Evolutionary conservation across 2,329 filamentous ascomycete genomes (phyloP).

Genomic region (Didymella pinodella): DNA sequence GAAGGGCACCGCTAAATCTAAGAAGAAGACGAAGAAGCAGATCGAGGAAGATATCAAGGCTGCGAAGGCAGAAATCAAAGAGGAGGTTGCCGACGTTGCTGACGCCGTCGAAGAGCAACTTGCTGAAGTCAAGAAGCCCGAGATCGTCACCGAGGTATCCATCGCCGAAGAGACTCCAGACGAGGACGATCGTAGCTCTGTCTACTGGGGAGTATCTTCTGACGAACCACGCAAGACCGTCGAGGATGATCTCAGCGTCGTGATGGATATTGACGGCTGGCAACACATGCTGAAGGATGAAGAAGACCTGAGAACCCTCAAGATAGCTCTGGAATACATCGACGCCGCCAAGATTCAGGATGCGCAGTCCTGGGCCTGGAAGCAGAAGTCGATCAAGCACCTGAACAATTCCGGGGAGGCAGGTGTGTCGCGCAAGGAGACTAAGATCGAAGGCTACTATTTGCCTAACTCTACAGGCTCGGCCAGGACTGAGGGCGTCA

Average conservation of each 20-base stretch:
- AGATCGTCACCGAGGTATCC: slow-evolving; percentile 37
- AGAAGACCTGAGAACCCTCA: slow-evolving; percentile 68
- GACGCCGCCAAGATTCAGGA: slow-evolving; percentile 62
- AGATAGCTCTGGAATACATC: slow-evolving; percentile 59
- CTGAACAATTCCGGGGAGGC: slow-evolving; percentile 67
- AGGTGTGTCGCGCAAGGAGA: slow-evolving; percentile 62
- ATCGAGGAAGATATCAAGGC: slow-evolving; percentile 63
- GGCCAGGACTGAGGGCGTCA: slow-evolving; percentile 89
- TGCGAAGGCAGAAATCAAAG: slow-evolving; percentile 50
- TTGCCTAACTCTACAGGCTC: slow-evolving; percentile 85
- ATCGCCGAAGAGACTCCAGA: slow-evolving; percentile 42
- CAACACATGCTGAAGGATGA: slow-evolving; percentile 73
- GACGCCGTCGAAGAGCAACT: slow-evolving; percentile 45
- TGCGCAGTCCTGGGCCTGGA: slow-evolving; percentile 71
- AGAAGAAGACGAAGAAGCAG: slow-evolving; percentile 83
- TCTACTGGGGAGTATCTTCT: slow-evolving; percentile 68
- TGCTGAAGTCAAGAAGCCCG: slow-evolving; percentile 37
- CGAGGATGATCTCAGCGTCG: slow-evolving; percentile 68
- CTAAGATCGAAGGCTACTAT: slow-evolving; percentile 73
- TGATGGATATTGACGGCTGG: slow-evolving; percentile 76
- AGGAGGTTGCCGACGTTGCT: slow-evolving; percentile 59
- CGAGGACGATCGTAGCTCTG: slow-evolving; percentile 56
- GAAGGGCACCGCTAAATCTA: slow-evolving; percentile 62
- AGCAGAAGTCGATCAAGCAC: slow-evolving; percentile 74
- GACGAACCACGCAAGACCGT: slow-evolving; percentile 69